Base-by-base conservation (phyloP, 208 protist species). In the Herpetomonas samuelpessoai region DNA sequence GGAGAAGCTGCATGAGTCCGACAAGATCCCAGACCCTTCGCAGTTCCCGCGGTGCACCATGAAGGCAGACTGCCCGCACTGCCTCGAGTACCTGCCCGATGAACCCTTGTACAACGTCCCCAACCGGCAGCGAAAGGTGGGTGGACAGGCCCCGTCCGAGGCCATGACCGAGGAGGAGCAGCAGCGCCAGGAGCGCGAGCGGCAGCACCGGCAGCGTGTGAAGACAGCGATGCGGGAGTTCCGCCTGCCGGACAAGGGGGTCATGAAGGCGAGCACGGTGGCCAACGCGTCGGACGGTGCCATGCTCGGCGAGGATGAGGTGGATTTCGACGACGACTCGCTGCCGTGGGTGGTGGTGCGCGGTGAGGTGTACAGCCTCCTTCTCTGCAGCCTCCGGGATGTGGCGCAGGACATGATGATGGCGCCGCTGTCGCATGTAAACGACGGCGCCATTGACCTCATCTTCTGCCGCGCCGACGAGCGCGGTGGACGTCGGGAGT, bases 331-430 rank as follows among this genome's bases (percentile, higher is more conserved):
- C 51, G 77, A 86, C 45, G 61, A 72, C 41, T 57, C 48, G 26
- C 63, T 84, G 47, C 80, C 79, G 46, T 95, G 88, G 88, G 82
- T 88, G 27, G 89, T 79, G n/a, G 64, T 95, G 29, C 68, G 79
- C 12, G 80, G 84, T 14, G 69, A 79, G n/a, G 79, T 88, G 64
- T 79, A 72, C 52, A 81, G 45, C 25, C 57, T 80, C 26, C 79
- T 95, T 41, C 38, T 92, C 38, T 88, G 84, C 59, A 91, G 87
- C 47, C 46, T 90, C 28, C 74, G 73, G 1, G 67, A 95, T 47
- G 72, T 84, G 1, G 71, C 85, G 22, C 84, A 84, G 74, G 81
- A 95, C 56, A 81, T 87, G 71, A 55, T 76, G 48, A 88, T 95
- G 74, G 81, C 88, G 7, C 88, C 88, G 7, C 19, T 87, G 16